Conservation (phyloP, 2,329 filamentous ascomycete species). For the Aureobasidium uvarum region DNA sequence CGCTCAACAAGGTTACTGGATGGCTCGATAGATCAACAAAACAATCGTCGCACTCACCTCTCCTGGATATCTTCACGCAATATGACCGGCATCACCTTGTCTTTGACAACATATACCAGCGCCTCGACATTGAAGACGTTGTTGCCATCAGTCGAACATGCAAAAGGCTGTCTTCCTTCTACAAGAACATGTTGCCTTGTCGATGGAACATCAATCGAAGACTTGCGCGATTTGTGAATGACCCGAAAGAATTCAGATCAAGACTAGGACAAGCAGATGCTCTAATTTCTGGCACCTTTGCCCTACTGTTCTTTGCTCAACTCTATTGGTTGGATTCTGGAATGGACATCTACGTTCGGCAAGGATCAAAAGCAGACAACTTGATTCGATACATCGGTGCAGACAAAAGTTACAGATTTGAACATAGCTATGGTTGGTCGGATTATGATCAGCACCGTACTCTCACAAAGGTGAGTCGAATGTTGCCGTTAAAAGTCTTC, state of each 20-base stretch:
- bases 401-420: slow-evolving; percentile 15
- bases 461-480: slow-evolving; percentile 11
- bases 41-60: neutral
- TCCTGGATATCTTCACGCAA: slow-evolving; percentile 9
- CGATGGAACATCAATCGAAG: slow-evolving; percentile 25
- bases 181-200: slow-evolving; percentile 3
- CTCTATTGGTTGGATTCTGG: slow-evolving; percentile 17
- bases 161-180: slow-evolving; percentile 14
- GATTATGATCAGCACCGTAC: slow-evolving; percentile 20
- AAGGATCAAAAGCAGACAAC: slow-evolving; percentile 17
- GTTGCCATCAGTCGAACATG: slow-evolving; percentile 20
- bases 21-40: neutral
- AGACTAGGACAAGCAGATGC: slow-evolving; percentile 15
- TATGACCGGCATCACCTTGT: slow-evolving; percentile 4
- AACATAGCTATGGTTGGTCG: slow-evolving; percentile 18
- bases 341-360: slow-evolving; percentile 21
- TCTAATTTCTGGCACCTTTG: slow-evolving; percentile 26
- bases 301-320: slow-evolving; percentile 24
- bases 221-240: slow-evolving; percentile 22
- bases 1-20: neutral
- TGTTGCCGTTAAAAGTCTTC: neutral
- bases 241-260: slow-evolving; percentile 15
- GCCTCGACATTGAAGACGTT: slow-evolving; percentile 4
- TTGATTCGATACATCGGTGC: slow-evolving; percentile 18
- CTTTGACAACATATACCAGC: slow-evolving; percentile 13